These are phyloP conservation scores for Cadophora sp. DNA, from an alignment of 2,329 filamentous ascomycete genomes.

Conservation along the genomic window DNA sequence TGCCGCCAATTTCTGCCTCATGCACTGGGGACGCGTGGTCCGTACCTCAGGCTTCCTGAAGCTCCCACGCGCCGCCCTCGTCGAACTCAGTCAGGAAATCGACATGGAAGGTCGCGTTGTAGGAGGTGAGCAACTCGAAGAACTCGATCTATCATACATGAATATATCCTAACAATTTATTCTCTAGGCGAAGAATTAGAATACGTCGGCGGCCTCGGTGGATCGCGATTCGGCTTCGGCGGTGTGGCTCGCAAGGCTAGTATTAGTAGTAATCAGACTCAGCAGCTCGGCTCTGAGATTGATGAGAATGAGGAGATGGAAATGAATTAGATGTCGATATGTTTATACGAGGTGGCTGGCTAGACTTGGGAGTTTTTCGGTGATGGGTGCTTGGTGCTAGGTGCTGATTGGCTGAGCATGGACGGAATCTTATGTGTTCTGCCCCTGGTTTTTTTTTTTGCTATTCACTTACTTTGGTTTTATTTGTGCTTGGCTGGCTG, in stretches of 20 bases:
- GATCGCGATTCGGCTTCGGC: constrained; percentile 55
- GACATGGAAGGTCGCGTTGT: constrained; percentile 92
- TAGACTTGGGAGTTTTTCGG: constrained; percentile 1
- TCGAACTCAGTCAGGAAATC: constrained; percentile 92
- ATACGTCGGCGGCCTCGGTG: constrained; percentile 57
- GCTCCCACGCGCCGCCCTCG: constrained; percentile 78
- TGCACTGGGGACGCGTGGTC: constrained; percentile 93
- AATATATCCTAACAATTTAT: constrained; percentile 32
- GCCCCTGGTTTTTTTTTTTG: neutral
- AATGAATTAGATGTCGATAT: constrained; percentile 46
- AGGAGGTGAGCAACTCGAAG: constrained; percentile 73
- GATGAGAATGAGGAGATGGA: constrained; percentile 71
- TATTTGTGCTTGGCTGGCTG: neutral
- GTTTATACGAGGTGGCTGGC: constrained; percentile 9
- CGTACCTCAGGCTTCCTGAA: constrained; percentile 86
- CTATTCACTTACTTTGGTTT: neutral
- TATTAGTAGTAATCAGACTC: constrained; percentile 64
- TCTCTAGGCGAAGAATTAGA: constrained; percentile 45
- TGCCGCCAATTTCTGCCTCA: constrained; percentile 86
- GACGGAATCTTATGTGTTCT: too few species aligned
- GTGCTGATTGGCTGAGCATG: too few species aligned
- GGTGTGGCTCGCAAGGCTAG: constrained; percentile 62
- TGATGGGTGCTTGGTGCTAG: neutral
- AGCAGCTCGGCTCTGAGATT: constrained; percentile 58
- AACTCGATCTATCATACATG: constrained; percentile 44